phyloP scores from a whole-genome alignment of 352 stramenopile genomes.

The Phytophthora uliginosa region DNA sequence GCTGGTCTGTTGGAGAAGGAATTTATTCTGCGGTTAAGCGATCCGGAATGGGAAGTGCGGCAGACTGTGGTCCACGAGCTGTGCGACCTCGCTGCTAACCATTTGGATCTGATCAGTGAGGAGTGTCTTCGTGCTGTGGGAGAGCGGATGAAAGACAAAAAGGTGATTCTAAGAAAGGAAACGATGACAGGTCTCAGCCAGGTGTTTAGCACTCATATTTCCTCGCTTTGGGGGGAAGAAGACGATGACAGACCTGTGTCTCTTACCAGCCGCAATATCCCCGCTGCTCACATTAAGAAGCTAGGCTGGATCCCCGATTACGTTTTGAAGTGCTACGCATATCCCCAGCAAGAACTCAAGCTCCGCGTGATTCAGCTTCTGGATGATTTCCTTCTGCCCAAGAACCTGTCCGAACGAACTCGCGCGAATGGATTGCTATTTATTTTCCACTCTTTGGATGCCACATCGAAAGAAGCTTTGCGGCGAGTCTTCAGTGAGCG shows the following conservation, averaged over 20 bases:
- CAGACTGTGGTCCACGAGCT: conserved; percentile 82
- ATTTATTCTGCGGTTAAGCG: conserved; percentile 74
- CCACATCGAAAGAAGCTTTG: conserved; percentile 73
- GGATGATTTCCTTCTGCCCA: conserved; percentile 88
- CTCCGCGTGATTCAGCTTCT: conserved; percentile 86
- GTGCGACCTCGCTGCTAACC: conserved; percentile 83
- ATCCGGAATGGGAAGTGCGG: conserved; percentile 88
- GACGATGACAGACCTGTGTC: conserved; percentile 26
- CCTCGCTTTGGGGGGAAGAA: conserved; percentile 56
- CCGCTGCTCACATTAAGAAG: conserved; percentile 60
- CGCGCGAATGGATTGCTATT: conserved; percentile 81
- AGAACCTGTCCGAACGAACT: conserved; percentile 54
- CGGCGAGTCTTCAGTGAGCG: conserved; percentile 75
- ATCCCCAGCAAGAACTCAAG: conserved; percentile 85
- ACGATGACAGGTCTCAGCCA: conserved; percentile 91
- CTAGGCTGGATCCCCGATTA: conserved; percentile 87
- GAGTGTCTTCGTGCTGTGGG: conserved; percentile 77
- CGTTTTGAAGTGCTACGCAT: conserved; percentile 89
- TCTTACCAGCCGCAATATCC: conserved; percentile 44
- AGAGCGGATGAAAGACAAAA: conserved; percentile 93
- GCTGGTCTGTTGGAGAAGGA: conserved; percentile 73
- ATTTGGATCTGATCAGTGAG: conserved; percentile 73
- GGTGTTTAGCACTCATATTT: conserved; percentile 82
- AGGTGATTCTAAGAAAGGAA: conserved; percentile 81
- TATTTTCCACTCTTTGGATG: conserved; percentile 77